Base-by-base conservation (phyloP, 768 basidiomycete genomes). In the Russula emetica region DNA sequence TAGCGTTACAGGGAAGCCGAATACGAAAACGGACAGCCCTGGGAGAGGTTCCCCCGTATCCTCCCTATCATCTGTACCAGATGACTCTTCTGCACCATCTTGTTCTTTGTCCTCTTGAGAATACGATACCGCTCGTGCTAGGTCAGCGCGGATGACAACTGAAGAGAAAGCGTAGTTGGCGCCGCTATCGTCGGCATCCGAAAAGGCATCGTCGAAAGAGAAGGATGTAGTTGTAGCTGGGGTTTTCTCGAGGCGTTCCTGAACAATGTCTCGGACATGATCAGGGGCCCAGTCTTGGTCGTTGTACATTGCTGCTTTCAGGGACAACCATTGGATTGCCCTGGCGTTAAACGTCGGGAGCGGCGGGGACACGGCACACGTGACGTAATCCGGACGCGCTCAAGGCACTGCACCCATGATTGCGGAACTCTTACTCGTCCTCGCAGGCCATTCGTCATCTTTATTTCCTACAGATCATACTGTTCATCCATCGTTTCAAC, bases 391-490 rank as follows among this genome's bases (percentile, higher is more conserved):
- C 18, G 24, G 26, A n/a, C 42, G 55, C 30, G 18, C 32, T 54
- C 40, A 4, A 0, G 40, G 2, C 36, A 34, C 28, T 30, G 13
- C 62, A 18, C n/a, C 34, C 64, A 94, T 95, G 94, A 90, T 95
- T 67, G 87, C 92, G 69, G 94, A 96, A 76, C 78, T 95, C 60
- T 82, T 96, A 51, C 83, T 94, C 62, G 80, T 94, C 58, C 85
- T 97, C 54, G 86, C 90, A 3, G 94, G 94, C 42, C 93, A 97
- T 76, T 79, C 84, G 5, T 95, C 94, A 0, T 90, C 92, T 1
- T 78, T 97, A 57, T 94, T 97, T 74, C 80, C 84, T 20, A 69
- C 75, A 28, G 85, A 83, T 61, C 77, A 84, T 63, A 76, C 75
- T 36, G 71, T 90, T 47, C 81, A 85, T 70, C 83, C 88, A 5